Percentiles rank a stretch among this genome's conserved stretches.
Evolutionary conservation across 768 basidiomycete species (phyloP).

Genomic region (Asterophora lycoperdoides): DNA sequence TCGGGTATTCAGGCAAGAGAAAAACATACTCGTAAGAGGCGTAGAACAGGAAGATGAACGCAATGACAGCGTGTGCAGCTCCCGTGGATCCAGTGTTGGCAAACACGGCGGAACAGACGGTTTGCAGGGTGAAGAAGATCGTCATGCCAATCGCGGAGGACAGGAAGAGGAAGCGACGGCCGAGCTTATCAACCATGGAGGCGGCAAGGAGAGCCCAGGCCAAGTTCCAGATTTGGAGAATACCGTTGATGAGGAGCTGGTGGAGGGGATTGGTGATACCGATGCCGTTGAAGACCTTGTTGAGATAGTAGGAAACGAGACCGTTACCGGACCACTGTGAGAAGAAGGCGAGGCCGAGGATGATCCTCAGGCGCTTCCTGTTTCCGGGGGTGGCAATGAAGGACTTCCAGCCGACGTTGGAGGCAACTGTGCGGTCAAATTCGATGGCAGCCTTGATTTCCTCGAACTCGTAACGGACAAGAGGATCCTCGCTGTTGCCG

Average conservation of each 20-base stretch:
- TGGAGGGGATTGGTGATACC: constrained; percentile 58
- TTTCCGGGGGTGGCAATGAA: constrained; percentile 68
- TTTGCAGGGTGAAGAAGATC: constrained; percentile 65
- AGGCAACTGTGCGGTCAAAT: constrained; percentile 55
- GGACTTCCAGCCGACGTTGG: constrained; percentile 65
- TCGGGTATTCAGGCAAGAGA: background rate
- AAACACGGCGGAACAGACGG: constrained; percentile 58
- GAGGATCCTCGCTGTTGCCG: constrained; percentile 63
- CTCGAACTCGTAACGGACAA: constrained; percentile 69
- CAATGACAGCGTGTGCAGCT: constrained; percentile 71
- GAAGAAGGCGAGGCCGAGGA: constrained; percentile 76
- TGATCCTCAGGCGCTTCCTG: constrained; percentile 70
- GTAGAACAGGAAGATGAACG: constrained; percentile 82
- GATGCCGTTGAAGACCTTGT: constrained; percentile 62
- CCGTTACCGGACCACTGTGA: constrained; percentile 86
- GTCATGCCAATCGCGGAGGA: constrained; percentile 55
- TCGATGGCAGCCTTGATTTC: constrained; percentile 79
- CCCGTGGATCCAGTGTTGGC: constrained; percentile 33
- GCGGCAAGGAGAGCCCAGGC: constrained; percentile 55
- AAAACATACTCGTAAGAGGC: constrained; percentile 61
- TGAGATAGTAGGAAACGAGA: constrained; percentile 81
- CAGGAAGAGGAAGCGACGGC: constrained; percentile 70
- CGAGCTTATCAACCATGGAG: constrained; percentile 58
- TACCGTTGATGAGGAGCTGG: constrained; percentile 81
- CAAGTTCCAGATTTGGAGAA: constrained; percentile 82